Percentiles rank a stretch among this genome's conserved stretches.
Conservation (phyloP, 2,329 filamentous ascomycete species). For the Aspergillus sp. region DNA sequence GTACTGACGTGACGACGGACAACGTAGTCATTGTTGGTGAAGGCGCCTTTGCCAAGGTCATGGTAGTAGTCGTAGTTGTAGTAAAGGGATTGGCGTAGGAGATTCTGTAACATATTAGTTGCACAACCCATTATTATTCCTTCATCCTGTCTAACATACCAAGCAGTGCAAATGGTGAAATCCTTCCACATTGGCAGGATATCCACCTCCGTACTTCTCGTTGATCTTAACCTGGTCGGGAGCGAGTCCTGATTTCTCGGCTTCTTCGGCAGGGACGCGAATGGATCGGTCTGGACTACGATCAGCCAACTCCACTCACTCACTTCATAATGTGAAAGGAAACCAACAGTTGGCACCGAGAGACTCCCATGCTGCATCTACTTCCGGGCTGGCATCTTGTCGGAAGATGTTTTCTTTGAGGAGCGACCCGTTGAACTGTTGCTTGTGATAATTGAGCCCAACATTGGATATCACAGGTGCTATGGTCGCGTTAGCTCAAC, state of each 20-base stretch:
- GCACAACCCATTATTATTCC: background rate
- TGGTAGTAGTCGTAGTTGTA: slow-evolving; percentile 64
- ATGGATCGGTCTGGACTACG: slow-evolving; percentile 47
- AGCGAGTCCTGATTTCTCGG: slow-evolving; percentile 54
- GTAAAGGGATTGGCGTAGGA: slow-evolving; percentile 60
- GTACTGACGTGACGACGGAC: slow-evolving; percentile 60
- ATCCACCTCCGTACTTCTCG: slow-evolving; percentile 60
- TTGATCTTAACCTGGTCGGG: slow-evolving; percentile 58
- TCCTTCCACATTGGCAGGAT: slow-evolving; percentile 38
- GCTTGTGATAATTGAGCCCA: slow-evolving; percentile 43
- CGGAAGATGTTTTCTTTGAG: slow-evolving; percentile 58
- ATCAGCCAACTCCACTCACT: background rate
- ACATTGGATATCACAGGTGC: slow-evolving; percentile 45
- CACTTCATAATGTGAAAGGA: background rate
- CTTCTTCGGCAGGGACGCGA: slow-evolving; percentile 54
- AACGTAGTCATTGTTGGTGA: slow-evolving; percentile 58
- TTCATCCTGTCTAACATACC: slow-evolving; percentile 33
- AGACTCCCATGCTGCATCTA: slow-evolving; percentile 60
- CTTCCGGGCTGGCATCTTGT: slow-evolving; percentile 52
- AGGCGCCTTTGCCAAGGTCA: slow-evolving; percentile 53
- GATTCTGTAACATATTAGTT: slow-evolving; percentile 46
- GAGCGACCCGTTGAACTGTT: slow-evolving; percentile 60
- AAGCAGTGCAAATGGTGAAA: slow-evolving; percentile 54
- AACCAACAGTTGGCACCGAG: slow-evolving; percentile 56
- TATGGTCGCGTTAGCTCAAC: slow-evolving; percentile 11